A percentile compares a stretch with the other conserved stretches of the same genome.
Evolutionary conservation across 768 basidiomycete species (phyloP).

Genomic region (Pleurotus pulmonarius): DNA sequence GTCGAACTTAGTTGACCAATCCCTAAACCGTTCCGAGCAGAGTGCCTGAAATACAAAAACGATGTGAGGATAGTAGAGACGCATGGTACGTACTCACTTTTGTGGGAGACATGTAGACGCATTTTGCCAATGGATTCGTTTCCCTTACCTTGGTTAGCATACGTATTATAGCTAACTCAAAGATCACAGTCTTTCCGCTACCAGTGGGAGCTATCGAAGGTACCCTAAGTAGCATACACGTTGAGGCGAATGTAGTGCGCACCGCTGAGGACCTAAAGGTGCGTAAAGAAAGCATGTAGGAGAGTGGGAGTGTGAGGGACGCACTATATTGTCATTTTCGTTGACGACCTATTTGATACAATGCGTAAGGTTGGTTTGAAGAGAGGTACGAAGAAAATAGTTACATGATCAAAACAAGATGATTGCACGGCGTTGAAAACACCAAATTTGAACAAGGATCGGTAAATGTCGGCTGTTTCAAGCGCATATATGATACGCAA

Average conservation of each 20-base stretch:
- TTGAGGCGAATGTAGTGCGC: conserved; percentile 4
- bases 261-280: conserved; percentile 69
- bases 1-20: conserved; percentile 83
- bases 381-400: conserved; percentile 15
- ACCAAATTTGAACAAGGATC: conserved; percentile 80
- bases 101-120: conserved; percentile 91
- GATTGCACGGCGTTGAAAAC: conserved; percentile 93
- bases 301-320: conserved; percentile 1
- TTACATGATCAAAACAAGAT: conserved; percentile 70
- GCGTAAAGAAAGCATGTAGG: background rate
- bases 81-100: conserved; percentile 46
- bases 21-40: conserved; percentile 77
- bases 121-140: conserved; percentile 44
- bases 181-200: conserved; percentile 93
- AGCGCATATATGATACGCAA: conserved; percentile 9
- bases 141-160: conserved; percentile 48
- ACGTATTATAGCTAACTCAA: conserved; percentile 85
- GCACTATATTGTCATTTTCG: conserved; percentile 64
- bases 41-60: conserved; percentile 54
- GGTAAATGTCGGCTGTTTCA: conserved; percentile 73
- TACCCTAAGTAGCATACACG: background rate
- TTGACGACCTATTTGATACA: conserved; percentile 44
- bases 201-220: conserved; percentile 81
- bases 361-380: background rate
- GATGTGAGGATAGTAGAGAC: background rate